Evolutionary conservation across 2,329 filamentous ascomycete species (phyloP), one percentile per base, ranked within the genome.

Genomic region (Fusarium proliferatum): DNA sequence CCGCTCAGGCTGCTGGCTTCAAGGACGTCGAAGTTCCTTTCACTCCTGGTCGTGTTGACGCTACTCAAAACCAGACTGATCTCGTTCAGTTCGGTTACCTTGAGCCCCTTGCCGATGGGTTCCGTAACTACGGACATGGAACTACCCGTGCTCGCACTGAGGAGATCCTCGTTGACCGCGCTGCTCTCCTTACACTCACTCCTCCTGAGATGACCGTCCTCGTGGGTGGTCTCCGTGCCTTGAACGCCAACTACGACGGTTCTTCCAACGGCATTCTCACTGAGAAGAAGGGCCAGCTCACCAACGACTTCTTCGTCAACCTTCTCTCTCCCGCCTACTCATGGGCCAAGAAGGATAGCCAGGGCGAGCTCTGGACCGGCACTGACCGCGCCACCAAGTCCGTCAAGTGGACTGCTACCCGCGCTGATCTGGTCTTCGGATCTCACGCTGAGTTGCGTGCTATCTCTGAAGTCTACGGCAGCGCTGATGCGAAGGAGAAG

Each of bases 241-340:
- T 95, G 59, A 89, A 90, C 79, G 85, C 88, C 80, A 95, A 95
- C 86, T 93, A 86, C 71, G 92, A 95, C 76, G 90, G 90, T 46
- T 93, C 92, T 1, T 79, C 85, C 30, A 82, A 89, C 65, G 93
- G 93, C 67, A 87, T 95, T 65, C 86, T 95, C 78, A 95, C 93
- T 64, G 86, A 87, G 75, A 86, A 85, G 12, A 91, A 92, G 2
- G 93, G 93, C 46, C 82, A 89, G 75, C 86, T 95, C 77, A 93
- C 90, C 79, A 94, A 93, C 82, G 93, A 95, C 84, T 95, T 94
- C 87, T 95, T 95, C 79, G 88, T 93, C 82, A 94, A 95, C 84
- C 86, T 95, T 4, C 88, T 95, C 30, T 92, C 94, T 78, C 88
- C 87, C 77, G 84, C 82, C 81, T 93, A 88, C 11, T 85, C 83